Conservation (phyloP, 169 alveolate genomes). For the Eimeria maxima region DNA sequence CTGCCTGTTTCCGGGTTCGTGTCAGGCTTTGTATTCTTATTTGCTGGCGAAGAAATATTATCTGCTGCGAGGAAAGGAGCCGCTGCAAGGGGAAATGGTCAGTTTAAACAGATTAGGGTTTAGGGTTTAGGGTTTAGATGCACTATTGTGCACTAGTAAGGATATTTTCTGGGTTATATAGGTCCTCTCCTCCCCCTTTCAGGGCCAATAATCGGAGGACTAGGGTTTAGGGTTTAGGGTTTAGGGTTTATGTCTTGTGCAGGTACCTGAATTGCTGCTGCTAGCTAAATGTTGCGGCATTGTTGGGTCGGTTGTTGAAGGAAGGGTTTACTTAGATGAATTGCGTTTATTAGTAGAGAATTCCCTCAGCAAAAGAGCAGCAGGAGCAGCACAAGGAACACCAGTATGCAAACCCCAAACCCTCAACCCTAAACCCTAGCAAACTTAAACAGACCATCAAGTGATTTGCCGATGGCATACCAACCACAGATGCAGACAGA, state of each 20-base stretch:
- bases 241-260: slow-evolving; percentile 18
- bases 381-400: not conserved
- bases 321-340: slow-evolving; percentile 35
- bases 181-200: not conserved
- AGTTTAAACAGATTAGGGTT: not conserved
- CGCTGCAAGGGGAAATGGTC: slow-evolving; percentile 68
- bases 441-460: too few relatives aligned
- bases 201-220: not conserved
- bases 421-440: slow-evolving; percentile 35
- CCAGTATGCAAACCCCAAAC: not conserved
- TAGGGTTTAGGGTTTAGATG: not conserved
- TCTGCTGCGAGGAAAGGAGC: slow-evolving; percentile 2
- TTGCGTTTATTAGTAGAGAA: slow-evolving; percentile 61
- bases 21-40: slow-evolving; percentile 55
- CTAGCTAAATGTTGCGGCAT: slow-evolving; percentile 76
- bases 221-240: not conserved
- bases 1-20: not conserved
- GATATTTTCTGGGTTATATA: too few relatives aligned
- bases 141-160: not conserved
- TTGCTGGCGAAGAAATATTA: slow-evolving; percentile 45
- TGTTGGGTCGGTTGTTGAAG: slow-evolving; percentile 27
- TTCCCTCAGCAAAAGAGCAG: not conserved
- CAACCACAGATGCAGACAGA: slow-evolving; percentile 84
- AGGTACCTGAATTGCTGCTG: slow-evolving; percentile 75
- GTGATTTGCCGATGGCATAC: slow-evolving; percentile 87